phyloP scores from a whole-genome alignment of 2,329 filamentous ascomycete species.

The Emergomyces orientalis region DNA sequence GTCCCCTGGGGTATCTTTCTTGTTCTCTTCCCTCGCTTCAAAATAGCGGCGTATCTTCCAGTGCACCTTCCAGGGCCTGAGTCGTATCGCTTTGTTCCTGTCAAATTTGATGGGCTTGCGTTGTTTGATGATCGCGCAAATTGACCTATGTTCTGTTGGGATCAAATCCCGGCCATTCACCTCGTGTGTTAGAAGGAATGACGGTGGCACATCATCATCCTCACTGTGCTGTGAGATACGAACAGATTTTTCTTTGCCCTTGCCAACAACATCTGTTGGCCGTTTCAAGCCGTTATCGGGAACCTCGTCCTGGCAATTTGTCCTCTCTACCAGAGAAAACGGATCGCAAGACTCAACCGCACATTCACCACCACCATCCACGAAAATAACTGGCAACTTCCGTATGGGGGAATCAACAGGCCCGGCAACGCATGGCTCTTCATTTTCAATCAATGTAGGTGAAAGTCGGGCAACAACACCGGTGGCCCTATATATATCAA shows the following conservation, averaged over 20 bases:
- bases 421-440: background rate
- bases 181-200: background rate
- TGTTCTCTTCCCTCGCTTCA: background rate
- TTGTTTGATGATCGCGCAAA: background rate
- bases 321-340: background rate
- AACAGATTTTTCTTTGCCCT: background rate
- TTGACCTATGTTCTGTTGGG: background rate
- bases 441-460: background rate
- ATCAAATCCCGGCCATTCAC: background rate
- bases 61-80: background rate
- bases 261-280: background rate
- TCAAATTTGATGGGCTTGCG: background rate
- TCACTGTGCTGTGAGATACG: background rate
- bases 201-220: background rate
- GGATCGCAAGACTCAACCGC: slow-evolving; percentile 8
- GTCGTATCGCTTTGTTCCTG: background rate
- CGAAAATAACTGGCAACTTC: background rate
- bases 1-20: background rate
- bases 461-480: background rate
- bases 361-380: background rate
- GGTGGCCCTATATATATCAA: background rate
- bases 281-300: background rate
- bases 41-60: background rate
- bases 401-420: background rate
- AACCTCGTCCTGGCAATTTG: background rate